Conservation (phyloP, 495 filamentous ascomycete species). For the Tuber microsphaerosporum region DNA sequence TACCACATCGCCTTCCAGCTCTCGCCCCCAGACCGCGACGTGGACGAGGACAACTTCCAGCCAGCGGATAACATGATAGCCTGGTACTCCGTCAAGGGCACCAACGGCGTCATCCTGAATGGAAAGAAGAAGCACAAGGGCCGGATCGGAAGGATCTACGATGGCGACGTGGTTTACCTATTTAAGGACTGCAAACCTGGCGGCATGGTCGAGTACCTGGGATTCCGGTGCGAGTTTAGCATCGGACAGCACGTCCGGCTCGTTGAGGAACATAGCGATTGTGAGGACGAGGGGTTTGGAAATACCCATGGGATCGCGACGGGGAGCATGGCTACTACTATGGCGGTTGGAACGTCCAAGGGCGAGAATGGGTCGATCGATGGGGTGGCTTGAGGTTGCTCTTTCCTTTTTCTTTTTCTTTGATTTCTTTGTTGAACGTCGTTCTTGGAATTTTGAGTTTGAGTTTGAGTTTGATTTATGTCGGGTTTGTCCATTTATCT, state of each 20-base stretch:
- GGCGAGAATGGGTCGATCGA: background rate
- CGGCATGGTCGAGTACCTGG: constrained; percentile 20
- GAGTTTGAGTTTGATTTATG: background rate
- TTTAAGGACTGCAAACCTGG: constrained; percentile 18
- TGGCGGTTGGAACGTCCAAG: constrained; percentile 18
- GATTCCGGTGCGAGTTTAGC: constrained; percentile 31
- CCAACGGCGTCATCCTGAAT: constrained; percentile 31
- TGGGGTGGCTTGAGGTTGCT: constrained; percentile 2
- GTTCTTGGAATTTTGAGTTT: background rate
- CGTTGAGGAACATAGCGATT: constrained; percentile 19
- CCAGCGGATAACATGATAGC: constrained; percentile 29
- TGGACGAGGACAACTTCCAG: constrained; percentile 7
- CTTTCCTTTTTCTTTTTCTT: background rate
- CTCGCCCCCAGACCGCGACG: background rate
- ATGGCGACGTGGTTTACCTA: constrained; percentile 33
- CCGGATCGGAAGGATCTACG: constrained; percentile 20
- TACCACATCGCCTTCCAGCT: constrained; percentile 33
- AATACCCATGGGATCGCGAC: background rate
- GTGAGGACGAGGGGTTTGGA: background rate
- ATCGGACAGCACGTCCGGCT: constrained; percentile 21
- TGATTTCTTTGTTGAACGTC: constrained; percentile 8
- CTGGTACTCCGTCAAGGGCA: constrained; percentile 25
- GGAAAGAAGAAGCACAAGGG: constrained; percentile 26
- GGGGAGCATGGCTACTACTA: constrained; percentile 27
- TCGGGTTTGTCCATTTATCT: background rate